These are phyloP conservation scores for Leccinum arenicola DNA, from an alignment of 768 basidiomycete genomes.

Conservation along the genomic window DNA sequence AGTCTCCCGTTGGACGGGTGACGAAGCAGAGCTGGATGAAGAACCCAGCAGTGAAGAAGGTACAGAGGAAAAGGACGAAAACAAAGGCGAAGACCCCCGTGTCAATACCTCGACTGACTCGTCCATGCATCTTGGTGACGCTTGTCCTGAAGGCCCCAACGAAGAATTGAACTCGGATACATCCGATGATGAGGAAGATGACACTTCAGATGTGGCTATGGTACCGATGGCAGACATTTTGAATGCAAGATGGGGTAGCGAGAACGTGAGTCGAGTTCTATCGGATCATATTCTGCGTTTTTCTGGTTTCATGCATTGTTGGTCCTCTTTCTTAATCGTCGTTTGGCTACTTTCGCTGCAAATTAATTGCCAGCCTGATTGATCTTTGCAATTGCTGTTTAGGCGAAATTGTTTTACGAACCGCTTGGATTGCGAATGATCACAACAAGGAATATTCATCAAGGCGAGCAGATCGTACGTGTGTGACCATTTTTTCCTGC, in stretches of 20 bases:
- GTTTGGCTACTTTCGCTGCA: background rate
- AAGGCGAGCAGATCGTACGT: constrained; percentile 86
- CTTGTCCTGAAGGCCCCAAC: constrained; percentile 8
- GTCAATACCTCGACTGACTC: constrained; percentile 13
- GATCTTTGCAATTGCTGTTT: background rate
- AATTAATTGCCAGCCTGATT: background rate
- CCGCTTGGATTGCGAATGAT: constrained; percentile 72
- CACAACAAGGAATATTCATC: constrained; percentile 66
- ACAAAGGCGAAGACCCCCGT: constrained; percentile 33
- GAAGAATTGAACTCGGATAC: constrained; percentile 41
- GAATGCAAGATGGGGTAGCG: constrained; percentile 81
- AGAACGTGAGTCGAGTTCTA: constrained; percentile 62
- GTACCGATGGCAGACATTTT: constrained; percentile 96
- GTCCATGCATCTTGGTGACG: constrained; percentile 33
- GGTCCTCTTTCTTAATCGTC: background rate
- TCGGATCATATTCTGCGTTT: background rate
- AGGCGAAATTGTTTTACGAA: constrained; percentile 89
- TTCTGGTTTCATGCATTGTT: background rate
- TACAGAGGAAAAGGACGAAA: constrained; percentile 34
- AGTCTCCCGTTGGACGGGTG: constrained; percentile 59
- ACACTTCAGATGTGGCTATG: constrained; percentile 75
- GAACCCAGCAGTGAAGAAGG: constrained; percentile 20
- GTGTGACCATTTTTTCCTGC: background rate
- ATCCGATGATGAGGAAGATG: constrained; percentile 46
- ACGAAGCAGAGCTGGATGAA: constrained; percentile 16